These are phyloP conservation scores for Sphaerobolus stellatus DNA, from an alignment of 1,284 basidiomycete species.

Conservation along the genomic window DNA sequence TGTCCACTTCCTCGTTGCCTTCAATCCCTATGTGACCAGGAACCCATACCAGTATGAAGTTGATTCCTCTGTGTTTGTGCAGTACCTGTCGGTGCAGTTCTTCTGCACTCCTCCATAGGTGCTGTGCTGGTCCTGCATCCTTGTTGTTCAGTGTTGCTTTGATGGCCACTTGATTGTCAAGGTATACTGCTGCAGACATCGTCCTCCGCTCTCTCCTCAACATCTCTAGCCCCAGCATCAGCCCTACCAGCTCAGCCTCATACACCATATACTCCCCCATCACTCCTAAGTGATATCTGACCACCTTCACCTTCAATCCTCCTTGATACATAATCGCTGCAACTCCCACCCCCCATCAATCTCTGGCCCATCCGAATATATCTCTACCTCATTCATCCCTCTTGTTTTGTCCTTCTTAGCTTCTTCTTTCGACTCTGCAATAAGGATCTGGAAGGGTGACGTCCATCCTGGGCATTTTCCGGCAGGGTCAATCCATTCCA, in stretches of 20 bases:
- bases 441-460: not conserved
- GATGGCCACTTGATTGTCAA: not conserved
- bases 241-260: not conserved
- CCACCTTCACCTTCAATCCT: not conserved
- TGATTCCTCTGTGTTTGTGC: not conserved
- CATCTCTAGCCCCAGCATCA: not conserved
- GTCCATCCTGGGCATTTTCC: not conserved
- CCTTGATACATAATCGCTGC: not conserved
- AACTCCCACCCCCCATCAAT: slow-evolving; percentile 1
- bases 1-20: slow-evolving; percentile 23
- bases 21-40: slow-evolving; percentile 19
- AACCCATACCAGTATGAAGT: slow-evolving; percentile 14
- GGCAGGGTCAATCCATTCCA: not conserved
- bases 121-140: not conserved
- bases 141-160: not conserved
- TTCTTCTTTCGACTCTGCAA: not conserved
- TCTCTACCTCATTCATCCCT: no score
- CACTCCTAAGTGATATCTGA: not conserved
- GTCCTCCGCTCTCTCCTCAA: not conserved
- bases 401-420: not conserved
- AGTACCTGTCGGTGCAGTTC: no score
- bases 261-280: not conserved
- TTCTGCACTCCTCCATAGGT: not conserved
- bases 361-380: not conserved
- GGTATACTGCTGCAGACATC: not conserved